Percentiles rank a stretch among this genome's conserved stretches.
phyloP scores from a whole-genome alignment of 768 basidiomycete species.

The Mycena maculata region DNA sequence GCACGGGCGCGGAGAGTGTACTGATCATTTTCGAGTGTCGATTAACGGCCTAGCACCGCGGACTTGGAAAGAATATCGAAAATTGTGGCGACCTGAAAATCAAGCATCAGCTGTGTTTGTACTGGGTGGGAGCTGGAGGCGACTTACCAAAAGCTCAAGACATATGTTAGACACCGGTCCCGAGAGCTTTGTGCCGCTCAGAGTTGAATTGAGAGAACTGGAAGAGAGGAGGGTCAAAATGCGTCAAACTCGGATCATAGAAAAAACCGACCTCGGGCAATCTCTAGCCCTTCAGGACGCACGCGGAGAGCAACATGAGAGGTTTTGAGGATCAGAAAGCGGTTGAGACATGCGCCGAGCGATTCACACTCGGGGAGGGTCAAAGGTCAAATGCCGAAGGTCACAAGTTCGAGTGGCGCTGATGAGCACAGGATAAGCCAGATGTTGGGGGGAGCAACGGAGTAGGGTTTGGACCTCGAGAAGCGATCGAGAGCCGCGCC shows the following conservation, averaged over 20 bases:
- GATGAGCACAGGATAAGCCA: too few relatives aligned
- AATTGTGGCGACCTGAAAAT: not conserved
- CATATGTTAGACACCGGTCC: not conserved
- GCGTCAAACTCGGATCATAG: not conserved
- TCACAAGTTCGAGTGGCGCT: too few relatives aligned
- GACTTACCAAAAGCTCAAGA: not conserved
- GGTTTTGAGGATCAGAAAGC: not conserved
- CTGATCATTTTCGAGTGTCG: too few relatives aligned
- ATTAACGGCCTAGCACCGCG: too few relatives aligned
- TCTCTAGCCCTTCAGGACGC: not conserved
- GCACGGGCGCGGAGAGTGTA: too few relatives aligned
- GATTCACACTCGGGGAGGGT: not conserved
- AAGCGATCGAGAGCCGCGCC: not conserved
- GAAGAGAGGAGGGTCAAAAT: not conserved
- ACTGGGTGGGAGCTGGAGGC: not conserved
- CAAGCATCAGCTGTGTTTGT: not conserved
- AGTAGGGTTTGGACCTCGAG: not conserved
- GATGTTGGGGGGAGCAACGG: not conserved
- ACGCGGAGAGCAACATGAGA: not conserved
- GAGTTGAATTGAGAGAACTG: too few relatives aligned
- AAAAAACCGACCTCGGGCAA: not conserved
- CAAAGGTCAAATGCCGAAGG: too few relatives aligned
- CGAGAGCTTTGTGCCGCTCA: not conserved
- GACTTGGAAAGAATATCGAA: too few relatives aligned
- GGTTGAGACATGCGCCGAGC: not conserved